Evolutionary conservation across 2,329 filamentous ascomycete genomes (phyloP).

Genomic region (Hymenoscyphus salicellus): DNA sequence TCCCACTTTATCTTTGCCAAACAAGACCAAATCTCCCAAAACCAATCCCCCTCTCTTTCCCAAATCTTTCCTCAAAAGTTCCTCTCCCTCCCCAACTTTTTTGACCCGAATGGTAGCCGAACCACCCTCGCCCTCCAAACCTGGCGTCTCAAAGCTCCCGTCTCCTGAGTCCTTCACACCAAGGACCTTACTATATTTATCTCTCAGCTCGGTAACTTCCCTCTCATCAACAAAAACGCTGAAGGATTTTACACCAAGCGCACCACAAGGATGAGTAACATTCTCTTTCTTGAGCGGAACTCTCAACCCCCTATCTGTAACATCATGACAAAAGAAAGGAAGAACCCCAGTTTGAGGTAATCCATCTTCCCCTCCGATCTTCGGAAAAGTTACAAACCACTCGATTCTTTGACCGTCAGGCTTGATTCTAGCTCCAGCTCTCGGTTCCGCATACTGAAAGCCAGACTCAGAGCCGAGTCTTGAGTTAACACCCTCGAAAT

Average conservation of each 20-base stretch:
- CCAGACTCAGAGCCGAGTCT: constrained; percentile 35
- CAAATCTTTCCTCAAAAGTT: constrained; percentile 14
- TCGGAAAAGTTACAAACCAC: constrained; percentile 55
- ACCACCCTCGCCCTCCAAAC: constrained; percentile 8
- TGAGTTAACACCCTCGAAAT: constrained; percentile 38
- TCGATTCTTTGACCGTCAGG: constrained; percentile 55
- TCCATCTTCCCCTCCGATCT: neutral
- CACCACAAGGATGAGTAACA: constrained; percentile 50
- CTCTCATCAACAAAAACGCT: constrained; percentile 37
- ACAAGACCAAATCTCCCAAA: constrained; percentile 18
- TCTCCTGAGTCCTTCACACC: neutral
- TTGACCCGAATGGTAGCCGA: constrained; percentile 9
- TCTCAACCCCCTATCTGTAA: constrained; percentile 53
- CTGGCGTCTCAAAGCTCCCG: constrained; percentile 12
- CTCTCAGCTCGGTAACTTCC: constrained; percentile 25
- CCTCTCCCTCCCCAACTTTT: constrained; percentile 2
- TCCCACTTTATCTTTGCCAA: neutral
- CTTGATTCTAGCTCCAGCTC: constrained; percentile 50
- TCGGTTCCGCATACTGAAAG: constrained; percentile 48
- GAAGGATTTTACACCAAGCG: constrained; percentile 49
- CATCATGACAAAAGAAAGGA: constrained; percentile 66
- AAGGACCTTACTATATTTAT: constrained; percentile 35
- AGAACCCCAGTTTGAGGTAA: constrained; percentile 33
- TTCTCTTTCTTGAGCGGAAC: constrained; percentile 47
- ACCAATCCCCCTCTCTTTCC: constrained; percentile 17